Evolutionary conservation across 2,329 filamentous ascomycete genomes (phyloP).

Genomic region (Fusarium pseudocircinatum): DNA sequence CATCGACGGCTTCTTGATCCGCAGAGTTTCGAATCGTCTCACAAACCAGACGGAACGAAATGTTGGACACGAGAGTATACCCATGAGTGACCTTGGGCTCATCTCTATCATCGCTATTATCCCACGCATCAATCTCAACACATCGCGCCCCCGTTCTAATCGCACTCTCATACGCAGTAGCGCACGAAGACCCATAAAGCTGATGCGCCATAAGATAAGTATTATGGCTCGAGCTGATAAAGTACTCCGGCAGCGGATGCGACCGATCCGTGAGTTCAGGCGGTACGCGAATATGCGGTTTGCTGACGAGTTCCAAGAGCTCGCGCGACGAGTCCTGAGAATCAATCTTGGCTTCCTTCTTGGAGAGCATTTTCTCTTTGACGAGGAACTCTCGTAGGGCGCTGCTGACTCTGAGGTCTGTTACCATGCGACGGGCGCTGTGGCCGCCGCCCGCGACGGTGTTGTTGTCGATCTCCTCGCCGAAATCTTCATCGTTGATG

Average conservation of each 20-base stretch:
- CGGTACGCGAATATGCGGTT: slow-evolving; percentile 67
- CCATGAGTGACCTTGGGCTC: slow-evolving; percentile 78
- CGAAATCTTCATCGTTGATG: slow-evolving; percentile 48
- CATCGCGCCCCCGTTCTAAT: slow-evolving; percentile 72
- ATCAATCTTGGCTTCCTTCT: slow-evolving; percentile 58
- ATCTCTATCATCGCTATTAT: slow-evolving; percentile 66
- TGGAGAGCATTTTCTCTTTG: slow-evolving; percentile 60
- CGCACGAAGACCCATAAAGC: slow-evolving; percentile 70
- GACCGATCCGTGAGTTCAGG: slow-evolving; percentile 63
- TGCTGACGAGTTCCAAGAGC: slow-evolving; percentile 62
- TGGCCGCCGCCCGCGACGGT: slow-evolving; percentile 70
- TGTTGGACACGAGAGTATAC: slow-evolving; percentile 73
- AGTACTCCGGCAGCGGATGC: slow-evolving; percentile 73
- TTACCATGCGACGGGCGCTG: slow-evolving; percentile 59
- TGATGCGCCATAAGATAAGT: slow-evolving; percentile 78
- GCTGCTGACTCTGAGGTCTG: slow-evolving; percentile 67
- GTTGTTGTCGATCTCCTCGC: slow-evolving; percentile 46
- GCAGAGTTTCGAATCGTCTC: slow-evolving; percentile 71
- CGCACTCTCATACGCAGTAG: slow-evolving; percentile 70
- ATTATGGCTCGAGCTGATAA: slow-evolving; percentile 78
- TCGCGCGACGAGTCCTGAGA: slow-evolving; percentile 52
- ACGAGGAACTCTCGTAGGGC: slow-evolving; percentile 66
- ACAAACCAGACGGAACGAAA: slow-evolving; percentile 72
- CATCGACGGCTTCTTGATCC: slow-evolving; percentile 64
- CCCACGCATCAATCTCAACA: slow-evolving; percentile 80